phyloP scores from a whole-genome alignment of 2,329 filamentous ascomycete genomes.

The Lasiodiplodia citricola region DNA sequence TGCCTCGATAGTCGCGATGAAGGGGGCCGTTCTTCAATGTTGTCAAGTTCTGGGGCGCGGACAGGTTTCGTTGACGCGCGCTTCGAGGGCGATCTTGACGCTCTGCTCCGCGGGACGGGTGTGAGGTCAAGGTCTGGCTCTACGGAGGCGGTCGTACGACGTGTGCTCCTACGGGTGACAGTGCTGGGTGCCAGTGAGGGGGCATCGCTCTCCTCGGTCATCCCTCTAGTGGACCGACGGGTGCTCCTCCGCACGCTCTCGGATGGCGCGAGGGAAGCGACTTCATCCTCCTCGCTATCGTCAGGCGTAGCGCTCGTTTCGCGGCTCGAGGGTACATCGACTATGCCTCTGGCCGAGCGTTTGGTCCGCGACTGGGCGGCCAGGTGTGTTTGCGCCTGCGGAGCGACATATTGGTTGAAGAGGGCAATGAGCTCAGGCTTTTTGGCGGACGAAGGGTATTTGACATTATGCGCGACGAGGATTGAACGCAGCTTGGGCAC shows the following conservation, averaged over 20 bases:
- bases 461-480: constrained; percentile 83
- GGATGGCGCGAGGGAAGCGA: constrained; percentile 16
- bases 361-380: constrained; percentile 77
- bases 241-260: constrained; percentile 33
- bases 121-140: constrained; percentile 25
- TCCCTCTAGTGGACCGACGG: constrained; percentile 47
- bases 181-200: constrained; percentile 35
- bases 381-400: constrained; percentile 78
- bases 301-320: constrained; percentile 65
- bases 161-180: constrained; percentile 13
- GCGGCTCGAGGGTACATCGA: constrained; percentile 68
- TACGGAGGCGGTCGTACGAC: constrained; percentile 20
- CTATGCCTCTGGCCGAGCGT: constrained; percentile 86
- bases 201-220: constrained; percentile 45
- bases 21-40: constrained; percentile 40
- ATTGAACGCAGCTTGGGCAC: constrained; percentile 89
- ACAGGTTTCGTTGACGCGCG: constrained; percentile 52
- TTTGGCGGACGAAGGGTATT: constrained; percentile 88
- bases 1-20: constrained; percentile 23
- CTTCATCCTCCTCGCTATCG: constrained; percentile 56
- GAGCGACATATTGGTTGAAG: constrained; percentile 78
- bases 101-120: constrained; percentile 28
- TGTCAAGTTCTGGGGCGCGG: constrained; percentile 40
- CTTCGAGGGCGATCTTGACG: constrained; percentile 42
- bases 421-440: constrained; percentile 86